Evolutionary conservation across 495 filamentous ascomycete species (phyloP).

Genomic region (Penicillium paradoxum): DNA sequence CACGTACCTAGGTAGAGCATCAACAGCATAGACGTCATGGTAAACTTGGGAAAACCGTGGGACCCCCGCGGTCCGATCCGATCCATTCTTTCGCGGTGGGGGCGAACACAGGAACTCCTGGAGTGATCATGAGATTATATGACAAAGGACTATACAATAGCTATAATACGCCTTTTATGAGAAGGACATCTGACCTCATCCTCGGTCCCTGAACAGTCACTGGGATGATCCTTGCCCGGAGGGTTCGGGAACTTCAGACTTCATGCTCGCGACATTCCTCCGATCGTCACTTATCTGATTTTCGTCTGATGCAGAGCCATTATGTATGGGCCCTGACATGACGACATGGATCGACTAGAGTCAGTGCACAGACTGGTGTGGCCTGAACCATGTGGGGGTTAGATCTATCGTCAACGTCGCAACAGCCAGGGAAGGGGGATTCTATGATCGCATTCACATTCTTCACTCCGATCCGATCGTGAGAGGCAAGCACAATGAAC

Average conservation of each 20-base stretch:
- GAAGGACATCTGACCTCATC: background rate
- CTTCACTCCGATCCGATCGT: background rate
- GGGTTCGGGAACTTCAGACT: background rate
- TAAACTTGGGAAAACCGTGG: background rate
- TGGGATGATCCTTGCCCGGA: background rate
- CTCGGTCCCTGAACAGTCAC: background rate
- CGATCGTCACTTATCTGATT: background rate
- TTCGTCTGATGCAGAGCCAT: background rate
- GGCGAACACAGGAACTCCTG: background rate
- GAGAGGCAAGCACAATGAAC: background rate
- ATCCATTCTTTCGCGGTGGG: slow-evolving; percentile 1
- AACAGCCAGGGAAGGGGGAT: background rate
- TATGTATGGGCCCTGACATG: background rate
- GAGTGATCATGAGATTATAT: background rate
- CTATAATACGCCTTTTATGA: background rate
- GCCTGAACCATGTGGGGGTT: background rate
- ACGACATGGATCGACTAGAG: background rate
- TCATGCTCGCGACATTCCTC: background rate
- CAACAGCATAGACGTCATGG: background rate
- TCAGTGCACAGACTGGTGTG: background rate
- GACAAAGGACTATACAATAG: background rate
- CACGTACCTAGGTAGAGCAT: background rate
- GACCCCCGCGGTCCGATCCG: slow-evolving; percentile 5
- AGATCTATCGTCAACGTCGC: background rate
- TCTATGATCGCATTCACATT: background rate